These are phyloP conservation scores for Primulina tabacum DNA, from an alignment of 257 asterid species.

Conservation along the genomic window DNA sequence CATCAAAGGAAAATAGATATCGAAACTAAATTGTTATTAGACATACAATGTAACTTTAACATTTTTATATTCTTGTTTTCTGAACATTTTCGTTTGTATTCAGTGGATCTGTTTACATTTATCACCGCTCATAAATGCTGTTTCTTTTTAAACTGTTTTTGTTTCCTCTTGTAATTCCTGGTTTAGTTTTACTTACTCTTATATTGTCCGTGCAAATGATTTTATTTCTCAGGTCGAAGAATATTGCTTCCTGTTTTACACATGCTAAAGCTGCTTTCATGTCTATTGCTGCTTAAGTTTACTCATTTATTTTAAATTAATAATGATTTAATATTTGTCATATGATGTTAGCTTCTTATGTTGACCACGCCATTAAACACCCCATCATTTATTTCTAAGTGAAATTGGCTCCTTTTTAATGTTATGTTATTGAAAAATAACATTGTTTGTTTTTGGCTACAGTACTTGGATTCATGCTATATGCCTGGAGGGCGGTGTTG, in stretches of 20 bases:
- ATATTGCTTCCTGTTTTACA: not conserved
- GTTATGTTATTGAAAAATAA: not conserved
- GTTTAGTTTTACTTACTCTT: not conserved
- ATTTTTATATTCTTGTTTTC: not conserved
- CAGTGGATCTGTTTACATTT: not conserved
- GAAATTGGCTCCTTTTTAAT: not conserved
- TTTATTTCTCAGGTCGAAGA: not conserved
- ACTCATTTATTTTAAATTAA: not conserved
- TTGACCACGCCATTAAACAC: not conserved
- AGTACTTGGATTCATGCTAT: slow-evolving; percentile 63
- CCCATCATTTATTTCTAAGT: not conserved
- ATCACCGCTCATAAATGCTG: too few species aligned
- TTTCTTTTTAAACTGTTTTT: not conserved
- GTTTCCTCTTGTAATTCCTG: not conserved
- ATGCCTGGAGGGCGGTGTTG: slow-evolving; percentile 80
- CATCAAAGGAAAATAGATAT: not conserved
- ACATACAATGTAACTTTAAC: not conserved
- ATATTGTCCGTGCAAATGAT: not conserved
- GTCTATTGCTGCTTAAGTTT: not conserved
- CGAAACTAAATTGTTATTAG: not conserved
- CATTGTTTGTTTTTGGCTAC: slow-evolving; percentile 26
- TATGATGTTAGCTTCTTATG: not conserved
- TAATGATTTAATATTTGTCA: not conserved
- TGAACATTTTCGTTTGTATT: not conserved
- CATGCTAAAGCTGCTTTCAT: slow-evolving; percentile 2